Base-by-base conservation (phyloP, 1,284 basidiomycete genomes). In the Ceratobasidium sp. region DNA sequence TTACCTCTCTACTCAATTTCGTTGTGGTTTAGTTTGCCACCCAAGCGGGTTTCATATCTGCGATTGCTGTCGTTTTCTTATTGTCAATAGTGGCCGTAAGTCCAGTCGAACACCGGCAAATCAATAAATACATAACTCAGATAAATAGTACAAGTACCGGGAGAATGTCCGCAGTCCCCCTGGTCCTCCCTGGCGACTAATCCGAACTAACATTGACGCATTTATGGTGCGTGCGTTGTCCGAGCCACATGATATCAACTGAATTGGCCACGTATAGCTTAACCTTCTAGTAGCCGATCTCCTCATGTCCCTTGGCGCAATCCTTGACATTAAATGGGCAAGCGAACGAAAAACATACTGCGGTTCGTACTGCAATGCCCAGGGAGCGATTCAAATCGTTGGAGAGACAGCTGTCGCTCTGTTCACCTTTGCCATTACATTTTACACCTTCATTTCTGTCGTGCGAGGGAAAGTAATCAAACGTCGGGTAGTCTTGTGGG, bases 331-430 rank as follows among this genome's bases (percentile, higher is more conserved):
- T 30, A 78, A 73, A 41, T 81, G 80, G 80, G 69, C 79, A 6
- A 41, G 69, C 16, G 65, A 78, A 20, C 65, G 77, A 10, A 64
- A 75, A 33, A 71, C 71, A 7, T 79, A 77, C 23, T 81, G 80
- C 62, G 79, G 80, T 7, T 27, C 30, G 38, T 79, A 79, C 71
- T 81, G 79, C 50, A 81, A 76, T 14, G 70, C 79, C 18, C 80
- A 81, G 75, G 80, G 80, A 20, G 71, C 78, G 30, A 75, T 80
- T 33, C 80, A 81, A 57, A 77, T 80, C n/a, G 20, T 80, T 10
- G 80, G 80, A 8, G 80, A 81, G 52, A 80, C 80, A 8, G 80
- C 80, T 27, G 80, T 80, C 8, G 79, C 80, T 7, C 73, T 79
- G 7, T 76, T 77, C 27, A 78, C 79, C 20, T 59, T 78, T 1